Base-by-base conservation (phyloP, 192 early-diverging fungal species). In the Lunasporangiospora selenospora region DNA sequence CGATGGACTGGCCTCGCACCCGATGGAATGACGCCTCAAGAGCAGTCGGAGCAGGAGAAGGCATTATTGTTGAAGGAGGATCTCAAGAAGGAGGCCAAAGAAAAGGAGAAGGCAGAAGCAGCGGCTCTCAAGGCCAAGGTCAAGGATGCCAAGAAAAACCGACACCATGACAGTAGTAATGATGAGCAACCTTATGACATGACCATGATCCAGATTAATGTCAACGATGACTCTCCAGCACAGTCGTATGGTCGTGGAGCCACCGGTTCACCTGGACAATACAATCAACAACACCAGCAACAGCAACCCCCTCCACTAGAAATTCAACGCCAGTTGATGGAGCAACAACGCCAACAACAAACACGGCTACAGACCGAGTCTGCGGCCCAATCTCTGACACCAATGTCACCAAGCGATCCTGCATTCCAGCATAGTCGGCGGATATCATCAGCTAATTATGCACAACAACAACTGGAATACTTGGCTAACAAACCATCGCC, bases 171-270 rank as follows among this genome's bases (percentile, higher is more conserved):
- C n/a, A 57, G 34, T 42, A 31, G 33, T 16, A 26, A 42, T 12
- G 42, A 58, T 3, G 69, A 63, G 4, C 69, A 63, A 13, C 59
- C 69, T 1, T 73, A 73, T 13, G 60, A 73, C 36, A 5, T 73
- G 40, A 63, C 54, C 19, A 63, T 63, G 60, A 58, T 73, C 32
- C 53, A 63, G 27, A 73, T 73, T 37, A 73, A 73, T 52, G 61
- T 73, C 27, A 33, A 73, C 21, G 69, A 73, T 13, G 54, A 54
- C 6, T 37, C 51, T 2, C 30, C 36, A 9, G 6, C 45, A 13
- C 45, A 21, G 10, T 18, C 29, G 15, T 4, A 32, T 4, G 21
- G 19, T 62, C 38, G 33, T 9, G 30, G 26, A 4, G 18, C 42
- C 21, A 4, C 58, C 3, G 30, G 31, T 18, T 27, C 13, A 1